Evolutionary conservation across 2,329 filamentous ascomycete genomes (phyloP), one percentile per base, ranked within the genome.

Genomic region (Chaetomium olivaceum): DNA sequence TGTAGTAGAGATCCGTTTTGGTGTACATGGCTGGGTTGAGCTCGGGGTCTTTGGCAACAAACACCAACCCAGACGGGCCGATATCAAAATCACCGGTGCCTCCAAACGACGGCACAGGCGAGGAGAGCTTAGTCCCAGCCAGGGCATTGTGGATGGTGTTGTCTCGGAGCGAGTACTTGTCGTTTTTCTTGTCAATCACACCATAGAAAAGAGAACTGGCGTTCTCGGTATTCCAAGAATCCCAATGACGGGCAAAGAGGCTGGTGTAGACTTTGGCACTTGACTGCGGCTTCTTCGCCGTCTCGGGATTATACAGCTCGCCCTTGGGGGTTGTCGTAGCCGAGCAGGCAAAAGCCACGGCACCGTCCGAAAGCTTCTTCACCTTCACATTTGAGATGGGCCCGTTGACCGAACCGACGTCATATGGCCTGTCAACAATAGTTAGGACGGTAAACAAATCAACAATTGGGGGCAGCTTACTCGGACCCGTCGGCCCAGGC

Each of bases 231-330:
- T 88, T 81, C 78, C 89, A 96, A n/a, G 83, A 77, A 74, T 96
- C 91, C 92, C 92, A 96, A 73, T 96, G 91, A 16, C 92, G 86
- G 31, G 91, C 90, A 73, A 91, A 95, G 29, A 93, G 85, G 57
- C 85, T 86, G 23, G 86, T 87, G 76, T 95, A 95, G 25, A 92
- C 83, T 71, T 85, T 88, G 31, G 87, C 92, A 3, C 86, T 85
- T 23, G 89, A 89, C 27, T 82, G 78, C 2, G 85, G 80, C 73
- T 88, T 86, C 68, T 85, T 79, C 46, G 85, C 87, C 16, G 83
- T 81, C 46, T 87, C 81, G 14, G 86, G 81, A 74, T 91, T 91
- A 77, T 88, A 88, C 29, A 95, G 82, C 1, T 86, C 80, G 5
- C 92, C 93, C 55, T 88, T 82, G 3, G 89, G 84, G 4, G 86